Percentiles rank a stretch among this genome's conserved stretches.
Evolutionary conservation across 257 asterid genomes (phyloP).

Genomic region (Lavandula angustifolia): DNA sequence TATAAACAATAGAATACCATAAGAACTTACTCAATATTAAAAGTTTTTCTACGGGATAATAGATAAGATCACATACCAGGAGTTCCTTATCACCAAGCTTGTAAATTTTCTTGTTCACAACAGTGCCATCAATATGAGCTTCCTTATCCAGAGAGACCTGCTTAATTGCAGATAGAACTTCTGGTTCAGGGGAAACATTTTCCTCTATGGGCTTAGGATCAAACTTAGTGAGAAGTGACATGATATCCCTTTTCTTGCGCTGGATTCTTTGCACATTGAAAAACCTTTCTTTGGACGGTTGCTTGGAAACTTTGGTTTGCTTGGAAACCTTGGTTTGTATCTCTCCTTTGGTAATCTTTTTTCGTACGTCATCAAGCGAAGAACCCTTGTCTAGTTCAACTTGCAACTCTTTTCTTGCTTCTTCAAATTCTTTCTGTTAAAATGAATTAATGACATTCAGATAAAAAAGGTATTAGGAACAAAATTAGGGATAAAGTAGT

Average conservation of each 20-base stretch:
- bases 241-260: slow-evolving; percentile 79
- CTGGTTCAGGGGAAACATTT: slow-evolving; percentile 45
- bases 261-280: slow-evolving; percentile 58
- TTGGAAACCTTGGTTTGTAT: slow-evolving; percentile 61
- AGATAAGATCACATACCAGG: slow-evolving; percentile 51
- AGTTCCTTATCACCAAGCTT: slow-evolving; percentile 70
- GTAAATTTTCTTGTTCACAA: slow-evolving; percentile 53
- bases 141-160: slow-evolving; percentile 56
- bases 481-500: slow-evolving; percentile 23
- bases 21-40: neutral
- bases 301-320: slow-evolving; percentile 65
- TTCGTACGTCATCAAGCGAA: slow-evolving; percentile 60
- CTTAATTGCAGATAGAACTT: slow-evolving; percentile 56
- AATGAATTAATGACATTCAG: slow-evolving; percentile 23
- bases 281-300: slow-evolving; percentile 37
- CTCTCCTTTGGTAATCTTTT: slow-evolving; percentile 68
- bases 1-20: slow-evolving; percentile 23
- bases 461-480: slow-evolving; percentile 22
- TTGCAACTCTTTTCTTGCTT: slow-evolving; percentile 82
- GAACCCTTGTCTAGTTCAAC: slow-evolving; percentile 70
- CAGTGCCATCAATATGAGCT: slow-evolving; percentile 54
- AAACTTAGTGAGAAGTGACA: slow-evolving; percentile 61
- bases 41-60: neutral
- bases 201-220: slow-evolving; percentile 44
- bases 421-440: slow-evolving; percentile 83